Conservation (phyloP, 1,284 basidiomycete species). For the Heliocybe sulcata region DNA sequence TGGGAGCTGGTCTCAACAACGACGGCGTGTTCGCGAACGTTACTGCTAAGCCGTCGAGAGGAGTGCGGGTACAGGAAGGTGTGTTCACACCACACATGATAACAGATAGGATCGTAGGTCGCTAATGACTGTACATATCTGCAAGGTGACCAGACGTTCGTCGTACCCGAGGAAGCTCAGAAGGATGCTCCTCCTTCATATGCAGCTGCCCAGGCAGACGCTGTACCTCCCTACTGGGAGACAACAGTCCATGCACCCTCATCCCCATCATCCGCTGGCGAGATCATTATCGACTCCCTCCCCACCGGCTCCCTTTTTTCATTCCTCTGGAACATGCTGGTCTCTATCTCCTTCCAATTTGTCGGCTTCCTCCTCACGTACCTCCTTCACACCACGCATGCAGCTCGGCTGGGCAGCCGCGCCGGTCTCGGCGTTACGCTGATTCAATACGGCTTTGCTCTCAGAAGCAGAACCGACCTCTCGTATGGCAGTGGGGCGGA, state of each 20-base stretch:
- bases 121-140: neutral
- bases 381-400: conserved; percentile 91
- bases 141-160: conserved; percentile 62
- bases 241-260: conserved; percentile 88
- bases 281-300: conserved; percentile 70
- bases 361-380: conserved; percentile 95
- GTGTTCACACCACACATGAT: conserved; percentile 10
- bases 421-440: conserved; percentile 94
- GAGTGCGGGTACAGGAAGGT: conserved; percentile 61
- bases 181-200: conserved; percentile 87
- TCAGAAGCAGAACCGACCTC: conserved; percentile 38
- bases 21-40: conserved; percentile 98
- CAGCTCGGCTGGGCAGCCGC: conserved; percentile 90
- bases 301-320: conserved; percentile 79
- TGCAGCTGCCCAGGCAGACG: conserved; percentile 86
- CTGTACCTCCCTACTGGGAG: conserved; percentile 97
- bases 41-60: conserved; percentile 78
- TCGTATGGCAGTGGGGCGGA: neutral
- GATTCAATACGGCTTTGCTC: conserved; percentile 90
- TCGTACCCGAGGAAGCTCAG: conserved; percentile 74
- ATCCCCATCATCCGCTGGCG: conserved; percentile 39
- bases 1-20: conserved; percentile 76
- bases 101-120: neutral
- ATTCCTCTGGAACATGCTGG: conserved; percentile 90
- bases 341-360: conserved; percentile 96